Evolutionary conservation across 768 basidiomycete species (phyloP), one percentile per base, ranked within the genome.

Genomic region (Lenzites betulinus): DNA sequence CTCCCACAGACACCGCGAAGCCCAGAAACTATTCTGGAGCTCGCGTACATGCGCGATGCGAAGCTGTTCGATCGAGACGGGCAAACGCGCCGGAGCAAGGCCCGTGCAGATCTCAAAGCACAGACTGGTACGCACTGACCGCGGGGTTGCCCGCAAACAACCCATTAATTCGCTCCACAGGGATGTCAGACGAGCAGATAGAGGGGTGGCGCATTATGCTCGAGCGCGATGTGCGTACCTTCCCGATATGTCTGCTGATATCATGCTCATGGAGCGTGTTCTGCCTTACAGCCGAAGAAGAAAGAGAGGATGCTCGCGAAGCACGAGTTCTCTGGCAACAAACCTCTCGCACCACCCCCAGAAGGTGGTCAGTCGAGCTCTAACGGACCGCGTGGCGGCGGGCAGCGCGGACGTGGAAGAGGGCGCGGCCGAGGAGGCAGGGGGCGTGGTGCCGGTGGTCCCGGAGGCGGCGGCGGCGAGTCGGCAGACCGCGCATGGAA

Each of bases 201-300:
- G 94, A 97, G 72, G 95, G 94, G 0, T 97, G 94, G 94, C 83
- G 75, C 58, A 86, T 91, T 56, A 93, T 96, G 89, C 72, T 97
- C 59, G 95, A 98, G 58, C 77, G 89, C 65, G 88, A 95, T 68
- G 95, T 96, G 67, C 62, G 90, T 78, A 1, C 23, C 63, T 1
- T 56, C 54, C 35, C 7, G 30, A 1, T 55, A 8, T 12, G 6
- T 47, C 49, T 20, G 3, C 42, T 41, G 11, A 3, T 47, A 2
- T 12, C 35, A 11, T 38, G 11, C 13, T 33, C 12, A 38, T 30
- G n/a, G n/a, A 28, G 26, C 23, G 12, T 16, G 28, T n/a, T n/a
- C n/a, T n/a, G n/a, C n/a, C 48, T 51, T 49, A 3, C 68, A 90
- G 86, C 89, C 89, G 2, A 83, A 83, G 65, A 83, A 82, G 64